Base-by-base conservation (phyloP, 2,329 filamentous ascomycete species). In the Tricladium varicosporioides region DNA sequence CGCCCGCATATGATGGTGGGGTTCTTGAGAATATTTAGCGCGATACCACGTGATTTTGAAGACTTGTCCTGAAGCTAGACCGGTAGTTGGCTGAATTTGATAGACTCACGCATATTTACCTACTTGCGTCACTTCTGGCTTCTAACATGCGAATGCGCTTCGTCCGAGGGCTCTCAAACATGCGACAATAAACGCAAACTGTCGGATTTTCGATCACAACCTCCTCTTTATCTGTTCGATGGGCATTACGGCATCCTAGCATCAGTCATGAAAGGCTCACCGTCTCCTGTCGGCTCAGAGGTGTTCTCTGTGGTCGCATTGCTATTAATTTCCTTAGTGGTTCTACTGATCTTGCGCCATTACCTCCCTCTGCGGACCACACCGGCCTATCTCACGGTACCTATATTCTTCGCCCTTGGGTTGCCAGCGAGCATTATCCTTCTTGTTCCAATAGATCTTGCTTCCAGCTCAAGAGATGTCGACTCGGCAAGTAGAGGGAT, bases 321-420 rank as follows among this genome's bases (percentile, higher is more conserved):
- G 42, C 75, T 92, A 64, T 72, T 83, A 63, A 89, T 96, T 65
- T 91, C 87, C 63, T 72, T 88, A 60, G 77, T 88, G 59, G 91
- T 94, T 58, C 82, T 99, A 45, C 79, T 97, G 18, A 86, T 97
- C 61, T 80, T 97, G 58, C 88, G 94, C 68, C 86, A 91, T 76
- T 99, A 92, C 74, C 83, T 99, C 9, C 93, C 93, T 2, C 80
- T 99, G 33, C 91, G 94, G 65, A 86, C 88, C 5, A 97, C 94
- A 1, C 93, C 94, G 0, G 90, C 87, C 58, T 97, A 95, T 74
- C 86, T 97, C 51, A 81, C 92, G 51, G 82, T 97, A 1, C 93
- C 94, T 36, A 91, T 99, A 60, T 99, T 99, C 76, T 88, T 99
- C 64, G 91, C 93, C n/a, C 82, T 99, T 65, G 92, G 91, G 69